Base-by-base conservation (phyloP, 768 basidiomycete genomes). In the Russula sp. region DNA sequence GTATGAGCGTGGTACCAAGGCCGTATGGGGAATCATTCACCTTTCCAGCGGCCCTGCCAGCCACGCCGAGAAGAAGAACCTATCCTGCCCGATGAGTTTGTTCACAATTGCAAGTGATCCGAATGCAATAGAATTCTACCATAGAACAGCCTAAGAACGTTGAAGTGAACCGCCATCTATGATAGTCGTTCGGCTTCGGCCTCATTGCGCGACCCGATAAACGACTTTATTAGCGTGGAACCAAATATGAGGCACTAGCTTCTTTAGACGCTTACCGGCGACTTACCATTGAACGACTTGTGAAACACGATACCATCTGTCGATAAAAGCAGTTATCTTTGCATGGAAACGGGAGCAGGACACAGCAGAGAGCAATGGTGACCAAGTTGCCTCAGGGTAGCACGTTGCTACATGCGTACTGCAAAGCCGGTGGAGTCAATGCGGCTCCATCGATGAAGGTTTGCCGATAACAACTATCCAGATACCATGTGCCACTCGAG, bases 251-350 rank as follows among this genome's bases (percentile, higher is more conserved):
- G 2, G 34, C 9, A 22, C 10, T 13, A n/a, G 11, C 48, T 13
- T 57, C 42, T 36, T 56, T 32, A 10, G 46, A 13, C 53, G 25
- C 38, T 50, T 32, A 42, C 16, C 16, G 22, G 39, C 7, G 7
- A 35, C 13, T 25, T 3, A 22, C 41, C 32, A 41, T 20, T 2
- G 32, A 5, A 18, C 38, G 16, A 29, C 18, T n/a, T 25, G 16
- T 47, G 52, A 60, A 60, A 55, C 59, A 22, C 25, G 46, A 48
- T 47, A n/a, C 25, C 6, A 32, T 57, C 25, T 3, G n/a, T 57
- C 46, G 16, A 41, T 18, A 2, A 60, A 14, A 38, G 14, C 36
- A 32, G 39, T 10, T 42, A 39, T 39, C 18, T n/a, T 42, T 25
- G 34, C 7, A 14, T 38, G 54, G 45, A 9, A 32, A 46, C 34